These are phyloP conservation scores for Metschnikowia lachancei DNA, from an alignment of 805 yeast species.

Conservation along the genomic window DNA sequence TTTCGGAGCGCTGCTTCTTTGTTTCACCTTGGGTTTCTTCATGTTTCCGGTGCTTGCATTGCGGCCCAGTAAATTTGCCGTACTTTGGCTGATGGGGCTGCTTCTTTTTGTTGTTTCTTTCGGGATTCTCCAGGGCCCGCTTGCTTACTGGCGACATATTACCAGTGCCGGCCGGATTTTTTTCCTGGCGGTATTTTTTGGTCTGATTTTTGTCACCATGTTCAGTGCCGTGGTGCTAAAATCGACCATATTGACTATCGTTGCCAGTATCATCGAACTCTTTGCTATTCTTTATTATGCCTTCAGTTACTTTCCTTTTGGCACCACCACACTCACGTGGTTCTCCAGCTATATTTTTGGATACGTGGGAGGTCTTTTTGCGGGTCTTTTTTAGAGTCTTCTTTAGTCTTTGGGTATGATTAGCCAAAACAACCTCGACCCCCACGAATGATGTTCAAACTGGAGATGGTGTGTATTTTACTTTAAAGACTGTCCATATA, in stretches of 20 bases:
- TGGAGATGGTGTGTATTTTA: no score
- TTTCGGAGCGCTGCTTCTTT: constrained; percentile 69
- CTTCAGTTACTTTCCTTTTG: constrained; percentile 92
- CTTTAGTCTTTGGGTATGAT: no score
- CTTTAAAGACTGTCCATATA: no score
- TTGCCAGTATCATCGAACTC: constrained; percentile 73
- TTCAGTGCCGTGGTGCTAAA: constrained; percentile 68
- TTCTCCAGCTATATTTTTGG: constrained; percentile 45
- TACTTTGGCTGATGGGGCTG: constrained; percentile 89
- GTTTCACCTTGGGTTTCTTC: constrained; percentile 78
- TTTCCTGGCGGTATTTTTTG: constrained; percentile 76
- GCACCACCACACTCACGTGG: constrained; percentile 69
- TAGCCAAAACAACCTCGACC: no score
- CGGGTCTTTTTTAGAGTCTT: constrained; percentile 29
- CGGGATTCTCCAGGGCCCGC: constrained; percentile 90
- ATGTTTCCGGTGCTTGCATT: constrained; percentile 86
- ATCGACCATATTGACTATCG: constrained; percentile 70
- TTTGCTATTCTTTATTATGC: constrained; percentile 89
- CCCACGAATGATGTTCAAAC: no score
- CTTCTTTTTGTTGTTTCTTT: constrained; percentile 82
- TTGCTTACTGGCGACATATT: constrained; percentile 72
- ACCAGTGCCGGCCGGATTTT: constrained; percentile 72
- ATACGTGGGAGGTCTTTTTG: constrained; percentile 47
- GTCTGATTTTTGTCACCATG: constrained; percentile 74
- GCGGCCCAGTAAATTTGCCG: constrained; percentile 88